Base-by-base conservation (phyloP, 148 eudicot species). In the Beta vulgaris region DNA sequence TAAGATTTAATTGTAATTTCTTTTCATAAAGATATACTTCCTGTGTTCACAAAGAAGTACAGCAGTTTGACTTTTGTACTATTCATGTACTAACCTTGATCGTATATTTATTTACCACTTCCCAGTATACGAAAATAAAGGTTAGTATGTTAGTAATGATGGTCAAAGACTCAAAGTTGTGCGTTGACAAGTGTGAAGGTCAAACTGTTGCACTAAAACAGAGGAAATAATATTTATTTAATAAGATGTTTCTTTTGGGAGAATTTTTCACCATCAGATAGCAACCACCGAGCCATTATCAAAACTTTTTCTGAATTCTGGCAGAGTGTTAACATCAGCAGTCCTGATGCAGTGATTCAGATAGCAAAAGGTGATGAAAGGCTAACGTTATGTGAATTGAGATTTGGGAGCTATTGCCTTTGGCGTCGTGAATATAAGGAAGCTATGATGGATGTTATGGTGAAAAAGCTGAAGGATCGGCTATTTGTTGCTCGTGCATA, bases 401-500 rank as follows among this genome's bases (percentile, higher is more conserved):
- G 86, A 81, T 95, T 84, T 82, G 98, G 98, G 54, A 95, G 98
- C 79, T 95, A 95, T 78, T 95, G 96, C 82, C 77, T 92, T 68
- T 92, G 98, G 98, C 93, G 88, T 48, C 85, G 69, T 71, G 88
- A 87, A 71, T 84, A 84, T 74, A 92, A 71, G 83, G 97, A 86
- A 84, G 87, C 82, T 75, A 85, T 92, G 93, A 86, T 84, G 72
- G 98, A 95, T 68, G 72, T 76, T 67, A 73, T 82, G 61, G 96
- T 95, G 82, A 95, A 84, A 85, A 89, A 72, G 82, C 77, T 95
- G 88, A 95, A 95, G 85, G 97, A 95, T 82, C 82, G 82, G 63
- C 85, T 95, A 49, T 95, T 85, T 85, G 96, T 92, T 62, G 96
- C 98, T 72, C 88, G 97, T 40, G 98, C 98, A 68, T 95, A 95